These are phyloP conservation scores for Dipteronia sinensis DNA, from an alignment of 345 rosid species.

Conservation along the genomic window DNA sequence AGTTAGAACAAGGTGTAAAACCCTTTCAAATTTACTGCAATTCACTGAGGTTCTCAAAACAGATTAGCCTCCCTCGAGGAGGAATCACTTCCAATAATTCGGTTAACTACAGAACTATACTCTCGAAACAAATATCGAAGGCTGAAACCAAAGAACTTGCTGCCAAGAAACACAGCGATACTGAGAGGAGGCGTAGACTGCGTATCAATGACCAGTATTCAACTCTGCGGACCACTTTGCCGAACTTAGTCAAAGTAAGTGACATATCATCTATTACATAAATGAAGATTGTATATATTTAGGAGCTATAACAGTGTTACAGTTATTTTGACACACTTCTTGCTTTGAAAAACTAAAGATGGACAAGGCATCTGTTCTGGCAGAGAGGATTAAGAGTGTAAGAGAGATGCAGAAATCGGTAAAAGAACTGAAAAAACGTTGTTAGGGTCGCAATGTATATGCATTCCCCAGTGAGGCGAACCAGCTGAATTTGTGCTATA, in stretches of 20 bases:
- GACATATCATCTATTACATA: neutral
- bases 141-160: conserved; percentile 34
- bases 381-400: conserved; percentile 43
- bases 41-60: conserved; percentile 24
- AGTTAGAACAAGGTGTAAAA: conserved; percentile 38
- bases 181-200: conserved; percentile 53
- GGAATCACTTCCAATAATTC: conserved; percentile 5
- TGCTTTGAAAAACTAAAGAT: conserved; percentile 22
- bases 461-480: conserved; percentile 42
- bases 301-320: neutral
- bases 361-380: conserved; percentile 60
- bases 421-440: conserved; percentile 33
- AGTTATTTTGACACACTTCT: neutral
- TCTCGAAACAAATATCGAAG: conserved; percentile 28
- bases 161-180: conserved; percentile 51
- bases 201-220: conserved; percentile 45
- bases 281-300: neutral
- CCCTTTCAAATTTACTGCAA: conserved; percentile 30
- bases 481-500: conserved; percentile 28
- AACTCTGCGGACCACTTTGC: conserved; percentile 48
- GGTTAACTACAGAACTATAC: neutral
- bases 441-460: conserved; percentile 13
- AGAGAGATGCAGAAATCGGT: conserved; percentile 41
- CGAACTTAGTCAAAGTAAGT: conserved; percentile 61
- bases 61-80: conserved; percentile 15